Evolutionary conservation across 805 yeast species (phyloP), one percentile per base, ranked within the genome.

Genomic region (Hanseniaspora lindneri): DNA sequence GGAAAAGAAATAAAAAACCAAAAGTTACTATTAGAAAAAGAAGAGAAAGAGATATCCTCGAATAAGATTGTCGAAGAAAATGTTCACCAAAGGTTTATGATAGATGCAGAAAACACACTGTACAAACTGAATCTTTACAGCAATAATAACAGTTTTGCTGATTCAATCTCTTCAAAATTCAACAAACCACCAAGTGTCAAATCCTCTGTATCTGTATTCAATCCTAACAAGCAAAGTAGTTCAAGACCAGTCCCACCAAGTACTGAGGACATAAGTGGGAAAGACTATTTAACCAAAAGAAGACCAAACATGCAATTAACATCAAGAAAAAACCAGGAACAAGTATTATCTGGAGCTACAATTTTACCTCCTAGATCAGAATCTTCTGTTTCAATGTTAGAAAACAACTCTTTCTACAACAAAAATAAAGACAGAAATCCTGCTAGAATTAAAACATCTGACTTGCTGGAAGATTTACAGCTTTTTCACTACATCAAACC

Each of bases 291-390:
- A 10, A 25, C 30, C 14, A 49, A 42, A 32, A 49, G 47, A 39
- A 36, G 41, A 27, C 39, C 43, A 4, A 42, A 33, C 14, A 49
- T 37, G 16, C 51, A 35, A 23, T 16, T 42, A 11, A 32, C 30
- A 24, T 19, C 19, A 14, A 25, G 33, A 32, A 42, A 39, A 19
- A n/a, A 5, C 6, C 39, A 24, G 16, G 42, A 42, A 6, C 40
- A 37, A 33, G 39, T 17, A 19, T 24, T 28, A 13, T 21, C 19
- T 13, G 41, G 47, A 11, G 42, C 47, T 9, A 28, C 42, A 7
- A 42, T 49, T 29, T 40, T 49, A n/a, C 51, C 51, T 16, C 51
- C 51, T 7, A 49, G 51, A 49, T 39, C 51, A 9, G 51, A 49
- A 39, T 42, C 48, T 9, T 42, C 47, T 11, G 48, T 49, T 4